These are phyloP conservation scores for Ganoderma leucocontextum DNA, from an alignment of 1,284 basidiomycete genomes.

Conservation along the genomic window DNA sequence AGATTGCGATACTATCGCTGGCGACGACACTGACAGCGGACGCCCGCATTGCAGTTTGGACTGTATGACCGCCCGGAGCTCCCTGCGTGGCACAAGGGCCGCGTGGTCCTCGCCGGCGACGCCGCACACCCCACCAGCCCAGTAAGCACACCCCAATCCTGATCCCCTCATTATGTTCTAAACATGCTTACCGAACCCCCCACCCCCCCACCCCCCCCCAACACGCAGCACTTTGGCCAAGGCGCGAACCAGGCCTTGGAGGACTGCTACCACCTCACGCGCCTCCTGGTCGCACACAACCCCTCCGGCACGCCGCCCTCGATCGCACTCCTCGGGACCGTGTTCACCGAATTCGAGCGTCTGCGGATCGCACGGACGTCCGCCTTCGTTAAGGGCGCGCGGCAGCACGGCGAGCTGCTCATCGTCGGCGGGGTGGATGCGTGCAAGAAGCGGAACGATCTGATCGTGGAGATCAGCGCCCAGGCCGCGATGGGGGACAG, in stretches of 20 bases:
- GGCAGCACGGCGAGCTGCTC: conserved; percentile 47
- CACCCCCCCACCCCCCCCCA: background rate
- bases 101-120: conserved; percentile 45
- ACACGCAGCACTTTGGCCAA: conserved; percentile 54
- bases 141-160: conserved; percentile 25
- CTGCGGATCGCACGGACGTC: conserved; percentile 45
- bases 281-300: conserved; percentile 47
- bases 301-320: conserved; percentile 40
- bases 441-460: conserved; percentile 44
- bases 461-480: conserved; percentile 27
- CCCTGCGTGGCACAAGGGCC: conserved; percentile 50
- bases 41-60: conserved; percentile 46
- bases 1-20: background rate
- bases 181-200: background rate
- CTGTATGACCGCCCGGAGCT: conserved; percentile 56
- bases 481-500: background rate
- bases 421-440: conserved; percentile 46
- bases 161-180: background rate
- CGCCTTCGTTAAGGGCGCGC: conserved; percentile 48
- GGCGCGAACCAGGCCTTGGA: conserved; percentile 59
- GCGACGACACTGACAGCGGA: background rate
- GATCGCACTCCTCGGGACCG: conserved; percentile 39
- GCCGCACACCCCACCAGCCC: conserved; percentile 48
- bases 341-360: conserved; percentile 45
- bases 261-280: conserved; percentile 51